Evolutionary conservation across 1,139 yeast genomes (phyloP).

Genomic region (Debaryomycetaceae sp.): DNA sequence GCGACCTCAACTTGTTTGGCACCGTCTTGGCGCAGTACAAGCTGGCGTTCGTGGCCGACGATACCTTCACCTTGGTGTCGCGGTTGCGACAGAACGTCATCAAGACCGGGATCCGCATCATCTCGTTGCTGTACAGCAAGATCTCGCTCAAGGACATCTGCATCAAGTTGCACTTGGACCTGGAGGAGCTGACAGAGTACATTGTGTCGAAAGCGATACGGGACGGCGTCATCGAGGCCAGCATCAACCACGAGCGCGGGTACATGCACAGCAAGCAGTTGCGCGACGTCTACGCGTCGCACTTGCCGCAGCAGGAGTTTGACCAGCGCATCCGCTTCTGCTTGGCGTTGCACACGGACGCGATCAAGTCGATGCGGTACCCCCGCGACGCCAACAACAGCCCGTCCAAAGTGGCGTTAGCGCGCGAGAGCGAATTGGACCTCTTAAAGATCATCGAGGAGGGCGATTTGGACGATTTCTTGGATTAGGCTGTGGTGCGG

Average conservation of each 20-base stretch:
- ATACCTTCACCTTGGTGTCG: constrained; percentile 72
- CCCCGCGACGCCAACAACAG: constrained; percentile 34
- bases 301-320: constrained; percentile 77
- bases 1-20: constrained; percentile 77
- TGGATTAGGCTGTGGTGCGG: constrained; percentile 34
- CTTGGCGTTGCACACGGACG: constrained; percentile 80
- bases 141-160: constrained; percentile 87
- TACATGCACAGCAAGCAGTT: constrained; percentile 86
- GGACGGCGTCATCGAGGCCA: constrained; percentile 96
- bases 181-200: constrained; percentile 94
- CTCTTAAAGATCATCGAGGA: constrained; percentile 39
- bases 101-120: constrained; percentile 93
- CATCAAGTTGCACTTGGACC: constrained; percentile 80
- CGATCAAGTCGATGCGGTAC: constrained; percentile 92
- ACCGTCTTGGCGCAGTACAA: constrained; percentile 62
- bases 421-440: constrained; percentile 33
- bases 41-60: constrained; percentile 57
- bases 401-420: constrained; percentile 12
- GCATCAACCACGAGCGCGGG: constrained; percentile 83
- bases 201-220: constrained; percentile 94
- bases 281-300: constrained; percentile 78
- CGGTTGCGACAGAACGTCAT: constrained; percentile 94
- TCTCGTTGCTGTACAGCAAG: constrained; percentile 82
- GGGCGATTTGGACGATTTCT: constrained; percentile 40
- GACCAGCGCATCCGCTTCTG: constrained; percentile 93